Evolutionary conservation across 2,329 filamentous ascomycete species (phyloP), one percentile per base, ranked within the genome.

Genomic region (Fusarium kyushuense): DNA sequence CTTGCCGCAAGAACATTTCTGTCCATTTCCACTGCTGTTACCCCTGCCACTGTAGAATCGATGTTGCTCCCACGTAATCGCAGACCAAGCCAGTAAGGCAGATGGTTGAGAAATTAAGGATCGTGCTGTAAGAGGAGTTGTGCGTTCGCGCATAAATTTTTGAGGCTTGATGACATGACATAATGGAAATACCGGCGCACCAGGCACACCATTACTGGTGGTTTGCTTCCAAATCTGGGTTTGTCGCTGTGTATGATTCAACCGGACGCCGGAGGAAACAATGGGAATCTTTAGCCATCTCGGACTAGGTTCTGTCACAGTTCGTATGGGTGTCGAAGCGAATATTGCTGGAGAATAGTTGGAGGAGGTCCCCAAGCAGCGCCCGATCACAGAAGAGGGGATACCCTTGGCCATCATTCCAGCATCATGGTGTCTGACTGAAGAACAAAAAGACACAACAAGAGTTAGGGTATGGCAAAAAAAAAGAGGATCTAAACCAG

Each of bases 381-480:
- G 77, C 72, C 77, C 75, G 58, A 77, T 64, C 68, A 77, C 74
- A 77, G 77, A 76, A 65, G 75, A 75, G 62, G 76, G 75, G 63
- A 77, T 74, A 71, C 72, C 76, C 75, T 77, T 81, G 76, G 79
- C 79, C 80, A 82, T 82, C 69, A 76, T 78, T 68, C 72, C 74
- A 72, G 73, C 71, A 78, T 63, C 80, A 82, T 82, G 78, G 75
- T 76, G 76, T 61, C 74, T 70, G 65, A 47, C 64, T 59, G 59
- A 29, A 72, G 56, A 66, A 72, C 63, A 70, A 69, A 63, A 52
- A 62, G 65, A 54, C 67, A 66, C 64, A 56, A 66, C 64, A 56
- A 54, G 52, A 59, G 57, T 59, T 64, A 54, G 54, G 21, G 61
- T 27, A 47, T 52, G 55, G 51, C 56, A 54, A 54, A 35, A 48